These are phyloP conservation scores for Ceriops tagal DNA, from an alignment of 345 rosid species.

Conservation along the genomic window DNA sequence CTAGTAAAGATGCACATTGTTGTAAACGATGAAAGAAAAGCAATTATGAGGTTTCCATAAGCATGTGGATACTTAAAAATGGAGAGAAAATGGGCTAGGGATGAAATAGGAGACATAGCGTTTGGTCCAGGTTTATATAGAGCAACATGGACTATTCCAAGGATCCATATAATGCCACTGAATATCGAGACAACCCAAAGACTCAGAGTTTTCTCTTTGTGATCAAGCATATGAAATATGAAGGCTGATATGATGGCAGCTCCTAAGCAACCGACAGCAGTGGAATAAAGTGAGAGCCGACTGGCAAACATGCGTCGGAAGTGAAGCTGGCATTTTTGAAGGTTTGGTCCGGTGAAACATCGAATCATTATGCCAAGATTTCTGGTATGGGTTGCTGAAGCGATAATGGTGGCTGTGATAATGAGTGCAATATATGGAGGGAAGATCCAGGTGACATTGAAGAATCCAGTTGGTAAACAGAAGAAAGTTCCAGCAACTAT, in stretches of 20 bases:
- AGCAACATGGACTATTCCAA: constrained; percentile 33
- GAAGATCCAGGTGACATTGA: constrained; percentile 37
- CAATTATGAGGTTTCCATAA: constrained; percentile 34
- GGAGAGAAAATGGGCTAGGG: constrained; percentile 30
- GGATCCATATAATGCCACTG: constrained; percentile 56
- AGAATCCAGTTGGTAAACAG: constrained; percentile 55
- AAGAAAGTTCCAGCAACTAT: constrained; percentile 46
- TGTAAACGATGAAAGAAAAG: constrained; percentile 47
- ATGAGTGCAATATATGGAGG: constrained; percentile 44
- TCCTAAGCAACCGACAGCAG: constrained; percentile 49
- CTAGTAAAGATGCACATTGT: constrained; percentile 57
- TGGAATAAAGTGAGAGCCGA: constrained; percentile 51
- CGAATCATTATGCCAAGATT: constrained; percentile 46
- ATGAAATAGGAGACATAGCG: constrained; percentile 10
- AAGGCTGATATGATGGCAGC: constrained; percentile 47
- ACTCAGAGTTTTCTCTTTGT: constrained; percentile 24
- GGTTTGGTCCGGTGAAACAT: constrained; percentile 34
- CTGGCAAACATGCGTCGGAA: constrained; percentile 37
- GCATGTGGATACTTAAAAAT: constrained; percentile 47
- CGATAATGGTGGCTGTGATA: constrained; percentile 31
- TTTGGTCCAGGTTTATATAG: constrained; percentile 22
- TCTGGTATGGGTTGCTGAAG: constrained; percentile 52
- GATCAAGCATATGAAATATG: constrained; percentile 48
- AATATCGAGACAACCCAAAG: constrained; percentile 64
- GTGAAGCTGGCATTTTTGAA: constrained; percentile 26